Percentiles rank a stretch among this genome's conserved stretches.
phyloP scores from a whole-genome alignment of 805 yeast genomes.

The Blastobotrys mokoenaii region DNA sequence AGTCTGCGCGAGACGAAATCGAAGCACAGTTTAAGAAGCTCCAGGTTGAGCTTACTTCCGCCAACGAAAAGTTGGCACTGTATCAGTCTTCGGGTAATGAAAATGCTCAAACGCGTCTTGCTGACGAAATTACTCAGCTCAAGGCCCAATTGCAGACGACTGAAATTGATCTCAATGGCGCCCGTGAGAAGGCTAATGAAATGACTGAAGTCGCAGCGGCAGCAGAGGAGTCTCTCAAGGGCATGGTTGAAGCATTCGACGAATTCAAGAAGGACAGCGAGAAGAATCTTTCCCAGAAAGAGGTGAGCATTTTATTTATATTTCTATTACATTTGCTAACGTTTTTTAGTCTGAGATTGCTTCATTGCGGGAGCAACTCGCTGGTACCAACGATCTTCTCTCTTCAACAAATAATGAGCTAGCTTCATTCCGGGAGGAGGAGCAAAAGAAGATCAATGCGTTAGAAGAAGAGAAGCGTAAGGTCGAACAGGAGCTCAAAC shows the following conservation, averaged over 20 bases:
- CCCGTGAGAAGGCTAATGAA: slow-evolving; percentile 51
- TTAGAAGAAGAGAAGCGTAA: slow-evolving; percentile 18
- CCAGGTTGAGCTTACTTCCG: slow-evolving; percentile 23
- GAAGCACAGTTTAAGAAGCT: slow-evolving; percentile 31
- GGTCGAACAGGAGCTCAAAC: slow-evolving; percentile 13
- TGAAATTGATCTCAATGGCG: slow-evolving; percentile 45
- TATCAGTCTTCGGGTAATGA: slow-evolving; percentile 27
- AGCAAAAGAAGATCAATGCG: slow-evolving; percentile 19
- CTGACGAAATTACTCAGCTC: slow-evolving; percentile 27
- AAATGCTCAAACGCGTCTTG: slow-evolving; percentile 22
- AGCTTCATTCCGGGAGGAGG: slow-evolving; percentile 9
- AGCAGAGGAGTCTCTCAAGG: slow-evolving; percentile 55
- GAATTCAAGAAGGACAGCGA: slow-evolving; percentile 29
- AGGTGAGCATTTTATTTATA: slow-evolving; percentile 2
- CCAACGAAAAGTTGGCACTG: slow-evolving; percentile 22
- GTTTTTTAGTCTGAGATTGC: slow-evolving; percentile 16
- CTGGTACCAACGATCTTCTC: slow-evolving; percentile 12
- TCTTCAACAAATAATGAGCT: slow-evolving; percentile 17
- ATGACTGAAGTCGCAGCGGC: slow-evolving; percentile 55
- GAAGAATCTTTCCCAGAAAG: slow-evolving; percentile 13
- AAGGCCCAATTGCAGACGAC: slow-evolving; percentile 39
- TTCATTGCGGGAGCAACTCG: slow-evolving; percentile 14
- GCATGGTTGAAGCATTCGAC: slow-evolving; percentile 48
- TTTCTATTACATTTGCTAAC: not conserved
- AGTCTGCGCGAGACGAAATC: slow-evolving; percentile 33